These are phyloP conservation scores for Cryomyces antarcticus DNA, from an alignment of 495 filamentous ascomycete species.

Conservation along the genomic window DNA sequence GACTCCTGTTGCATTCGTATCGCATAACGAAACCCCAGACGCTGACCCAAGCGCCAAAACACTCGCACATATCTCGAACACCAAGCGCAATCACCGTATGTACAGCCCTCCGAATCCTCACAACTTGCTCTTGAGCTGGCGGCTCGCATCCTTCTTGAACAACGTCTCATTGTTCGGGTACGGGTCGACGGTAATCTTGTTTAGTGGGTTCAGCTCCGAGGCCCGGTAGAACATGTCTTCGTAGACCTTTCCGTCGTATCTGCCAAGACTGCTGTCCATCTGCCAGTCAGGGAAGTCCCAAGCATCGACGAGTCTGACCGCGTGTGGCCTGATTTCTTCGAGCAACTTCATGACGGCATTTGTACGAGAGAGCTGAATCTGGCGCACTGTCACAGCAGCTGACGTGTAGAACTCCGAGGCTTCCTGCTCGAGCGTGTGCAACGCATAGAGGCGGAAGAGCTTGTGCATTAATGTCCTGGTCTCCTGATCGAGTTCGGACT, in stretches of 20 bases:
- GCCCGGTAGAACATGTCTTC: constrained; percentile 48
- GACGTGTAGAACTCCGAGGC: constrained; percentile 46
- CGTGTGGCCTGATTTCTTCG: constrained; percentile 46
- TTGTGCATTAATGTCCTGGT: constrained; percentile 33
- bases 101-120: constrained; percentile 5
- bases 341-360: constrained; percentile 42
- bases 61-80: too few relatives aligned
- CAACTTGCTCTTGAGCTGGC: constrained; percentile 25
- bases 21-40: too few relatives aligned
- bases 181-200: constrained; percentile 43
- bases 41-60: too few relatives aligned
- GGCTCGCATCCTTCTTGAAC: constrained; percentile 31
- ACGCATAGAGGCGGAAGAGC: constrained; percentile 44
- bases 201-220: constrained; percentile 45
- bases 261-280: constrained; percentile 41
- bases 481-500: constrained; percentile 27
- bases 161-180: constrained; percentile 40
- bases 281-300: constrained; percentile 55
- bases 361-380: constrained; percentile 39
- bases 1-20: too few relatives aligned
- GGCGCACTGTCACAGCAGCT: constrained; percentile 38
- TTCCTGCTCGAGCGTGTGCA: constrained; percentile 45
- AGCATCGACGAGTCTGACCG: constrained; percentile 41
- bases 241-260: constrained; percentile 47
- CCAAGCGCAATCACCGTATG: too few relatives aligned